Percentiles rank a stretch among this genome's conserved stretches.
Conservation (phyloP, 257 asterid species). For the Plantago major region DNA sequence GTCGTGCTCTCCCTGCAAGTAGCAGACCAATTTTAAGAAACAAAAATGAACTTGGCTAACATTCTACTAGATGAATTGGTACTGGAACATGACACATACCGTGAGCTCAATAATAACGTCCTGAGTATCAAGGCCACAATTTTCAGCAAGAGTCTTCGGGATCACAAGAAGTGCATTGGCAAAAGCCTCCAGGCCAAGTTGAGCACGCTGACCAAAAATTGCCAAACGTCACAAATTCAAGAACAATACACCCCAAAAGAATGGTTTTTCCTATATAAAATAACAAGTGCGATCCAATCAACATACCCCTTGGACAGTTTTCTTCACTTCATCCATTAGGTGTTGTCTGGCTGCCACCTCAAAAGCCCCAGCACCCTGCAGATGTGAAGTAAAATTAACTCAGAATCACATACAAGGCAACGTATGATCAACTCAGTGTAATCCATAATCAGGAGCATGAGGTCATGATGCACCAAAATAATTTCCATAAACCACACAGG, state of each 20-base stretch:
- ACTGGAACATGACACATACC: slow-evolving; percentile 29
- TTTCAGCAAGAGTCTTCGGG: slow-evolving; percentile 95
- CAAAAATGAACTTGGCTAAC: too few species aligned
- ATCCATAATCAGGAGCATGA: neutral
- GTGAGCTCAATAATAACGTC: slow-evolving; percentile 86
- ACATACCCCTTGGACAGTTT: slow-evolving; percentile 92
- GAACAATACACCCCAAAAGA: neutral
- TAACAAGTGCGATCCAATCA: neutral
- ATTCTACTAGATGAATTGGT: slow-evolving; percentile 3
- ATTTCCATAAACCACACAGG: slow-evolving; percentile 8
- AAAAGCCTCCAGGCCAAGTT: slow-evolving; percentile 96
- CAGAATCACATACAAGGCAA: neutral
- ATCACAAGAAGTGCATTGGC: slow-evolving; percentile 97
- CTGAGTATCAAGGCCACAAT: slow-evolving; percentile 98
- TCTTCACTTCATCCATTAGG: slow-evolving; percentile 60
- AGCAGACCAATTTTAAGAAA: slow-evolving; percentile 5
- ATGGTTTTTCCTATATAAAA: neutral
- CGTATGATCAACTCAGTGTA: neutral
- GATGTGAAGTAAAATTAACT: slow-evolving; percentile 14
- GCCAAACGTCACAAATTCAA: slow-evolving; percentile 17
- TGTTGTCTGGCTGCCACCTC: neutral
- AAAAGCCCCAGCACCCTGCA: slow-evolving; percentile 52
- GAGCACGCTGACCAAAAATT: slow-evolving; percentile 68
- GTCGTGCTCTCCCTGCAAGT: slow-evolving; percentile 88
- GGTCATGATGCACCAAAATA: neutral